These are phyloP conservation scores for Metschnikowia santaceciliae DNA, from an alignment of 805 yeast species.

Conservation along the genomic window DNA sequence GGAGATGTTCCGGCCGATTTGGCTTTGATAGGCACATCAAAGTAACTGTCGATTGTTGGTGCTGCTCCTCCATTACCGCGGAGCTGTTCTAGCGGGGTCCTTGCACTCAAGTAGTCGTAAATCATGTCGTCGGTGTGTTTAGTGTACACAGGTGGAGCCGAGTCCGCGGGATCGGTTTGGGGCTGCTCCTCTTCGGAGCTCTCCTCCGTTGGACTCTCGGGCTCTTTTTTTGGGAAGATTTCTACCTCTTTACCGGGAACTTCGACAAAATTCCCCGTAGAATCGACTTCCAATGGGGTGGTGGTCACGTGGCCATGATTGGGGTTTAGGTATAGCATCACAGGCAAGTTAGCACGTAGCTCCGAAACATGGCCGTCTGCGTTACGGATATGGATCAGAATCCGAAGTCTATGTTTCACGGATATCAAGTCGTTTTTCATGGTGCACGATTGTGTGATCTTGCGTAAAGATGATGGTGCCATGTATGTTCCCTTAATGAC, in stretches of 20 bases:
- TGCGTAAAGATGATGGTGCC: constrained; percentile 37
- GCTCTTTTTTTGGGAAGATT: constrained; percentile 27
- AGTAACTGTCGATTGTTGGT: constrained; percentile 26
- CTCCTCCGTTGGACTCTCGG: constrained; percentile 4
- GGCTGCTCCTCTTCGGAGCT: constrained; percentile 9
- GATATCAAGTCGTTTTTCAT: constrained; percentile 37
- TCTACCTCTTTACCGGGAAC: constrained; percentile 23
- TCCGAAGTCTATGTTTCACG: constrained; percentile 44
- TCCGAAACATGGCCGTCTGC: constrained; percentile 50
- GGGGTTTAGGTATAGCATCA: constrained; percentile 40
- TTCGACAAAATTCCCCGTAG: constrained; percentile 22
- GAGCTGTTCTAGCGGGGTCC: constrained; percentile 37
- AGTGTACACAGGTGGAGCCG: constrained; percentile 44
- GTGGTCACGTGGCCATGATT: constrained; percentile 37
- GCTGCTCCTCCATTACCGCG: constrained; percentile 18
- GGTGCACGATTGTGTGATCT: constrained; percentile 43
- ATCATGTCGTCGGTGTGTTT: constrained; percentile 35
- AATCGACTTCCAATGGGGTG: constrained; percentile 30
- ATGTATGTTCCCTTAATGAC: constrained; percentile 36
- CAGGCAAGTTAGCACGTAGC: constrained; percentile 49
- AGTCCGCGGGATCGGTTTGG: constrained; percentile 22
- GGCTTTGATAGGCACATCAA: constrained; percentile 23
- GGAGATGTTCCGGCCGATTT: constrained; percentile 12
- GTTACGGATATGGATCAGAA: constrained; percentile 44
- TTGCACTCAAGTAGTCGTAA: constrained; percentile 33